phyloP scores from a whole-genome alignment of 768 basidiomycete species.

The Albatrellus ellisii region DNA sequence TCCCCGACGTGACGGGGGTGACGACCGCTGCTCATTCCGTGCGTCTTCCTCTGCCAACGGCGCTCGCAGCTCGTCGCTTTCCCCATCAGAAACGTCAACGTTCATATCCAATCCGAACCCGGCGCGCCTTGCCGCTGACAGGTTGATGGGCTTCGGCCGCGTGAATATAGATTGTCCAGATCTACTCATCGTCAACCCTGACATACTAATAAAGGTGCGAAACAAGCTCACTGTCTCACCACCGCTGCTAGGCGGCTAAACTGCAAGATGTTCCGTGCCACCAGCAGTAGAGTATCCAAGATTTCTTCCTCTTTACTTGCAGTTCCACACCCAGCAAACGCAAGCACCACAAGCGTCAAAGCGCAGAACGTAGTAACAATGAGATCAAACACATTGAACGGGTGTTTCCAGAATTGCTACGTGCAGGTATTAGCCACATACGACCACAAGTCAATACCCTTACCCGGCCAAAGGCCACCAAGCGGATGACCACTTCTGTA shows the following conservation, averaged over 20 bases:
- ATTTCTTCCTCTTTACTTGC: conserved; percentile 89
- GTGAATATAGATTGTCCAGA: conserved; percentile 86
- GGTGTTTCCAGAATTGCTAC: conserved; percentile 95
- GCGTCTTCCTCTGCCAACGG: conserved; percentile 54
- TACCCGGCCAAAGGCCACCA: conserved; percentile 89
- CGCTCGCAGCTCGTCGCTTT: conserved; percentile 35
- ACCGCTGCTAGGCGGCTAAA: conserved; percentile 88
- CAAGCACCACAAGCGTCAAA: conserved; percentile 77
- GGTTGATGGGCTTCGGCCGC: conserved; percentile 76
- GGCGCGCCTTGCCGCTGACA: conserved; percentile 53
- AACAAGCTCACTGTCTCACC: conserved; percentile 71
- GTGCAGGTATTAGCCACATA: background rate
- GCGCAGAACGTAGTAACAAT: conserved; percentile 83
- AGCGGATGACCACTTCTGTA: conserved; percentile 79
- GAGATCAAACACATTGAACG: conserved; percentile 83
- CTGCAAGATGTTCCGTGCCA: conserved; percentile 86
- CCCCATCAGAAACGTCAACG: conserved; percentile 47
- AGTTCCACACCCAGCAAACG: conserved; percentile 73
- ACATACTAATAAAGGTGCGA: conserved; percentile 2
- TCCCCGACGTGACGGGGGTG: conserved; percentile 18
- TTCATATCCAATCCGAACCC: conserved; percentile 64
- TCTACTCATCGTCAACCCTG: conserved; percentile 25
- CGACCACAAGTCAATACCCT: conserved; percentile 19
- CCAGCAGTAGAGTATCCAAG: conserved; percentile 82
- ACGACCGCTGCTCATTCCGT: conserved; percentile 22